phyloP scores from a whole-genome alignment of 2,329 filamentous ascomycete species.

The Clonostachys solani region DNA sequence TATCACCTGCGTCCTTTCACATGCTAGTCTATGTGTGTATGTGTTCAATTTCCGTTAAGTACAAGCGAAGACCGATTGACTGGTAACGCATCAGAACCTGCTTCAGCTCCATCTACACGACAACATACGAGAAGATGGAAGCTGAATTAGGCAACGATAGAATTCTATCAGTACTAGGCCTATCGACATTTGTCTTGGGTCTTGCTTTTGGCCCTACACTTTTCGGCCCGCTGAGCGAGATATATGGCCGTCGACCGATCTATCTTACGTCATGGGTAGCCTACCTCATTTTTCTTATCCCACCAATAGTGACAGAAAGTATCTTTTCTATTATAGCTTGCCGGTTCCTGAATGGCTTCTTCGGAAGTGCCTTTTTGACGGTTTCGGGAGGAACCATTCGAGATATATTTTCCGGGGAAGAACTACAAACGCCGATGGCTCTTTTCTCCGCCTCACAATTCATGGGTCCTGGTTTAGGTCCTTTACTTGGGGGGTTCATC shows the following conservation, averaged over 20 bases:
- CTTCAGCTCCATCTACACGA: slow-evolving; percentile 84
- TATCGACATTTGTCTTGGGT: slow-evolving; percentile 80
- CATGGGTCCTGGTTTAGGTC: slow-evolving; percentile 55
- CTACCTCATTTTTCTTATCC: slow-evolving; percentile 77
- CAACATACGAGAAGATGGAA: slow-evolving; percentile 74
- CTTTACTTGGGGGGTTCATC: slow-evolving; percentile 73
- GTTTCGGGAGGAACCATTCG: slow-evolving; percentile 84
- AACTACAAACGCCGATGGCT: slow-evolving; percentile 79
- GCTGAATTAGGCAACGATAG: slow-evolving; percentile 68
- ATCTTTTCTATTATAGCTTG: slow-evolving; percentile 75
- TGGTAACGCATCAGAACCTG: too few species aligned
- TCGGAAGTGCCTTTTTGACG: slow-evolving; percentile 63
- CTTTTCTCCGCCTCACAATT: slow-evolving; percentile 68
- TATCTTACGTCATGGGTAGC: slow-evolving; percentile 71
- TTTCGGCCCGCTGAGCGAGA: slow-evolving; percentile 63
- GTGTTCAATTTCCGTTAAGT: too few species aligned
- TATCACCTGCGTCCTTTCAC: too few species aligned
- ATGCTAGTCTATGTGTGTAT: too few species aligned
- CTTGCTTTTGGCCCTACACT: slow-evolving; percentile 60
- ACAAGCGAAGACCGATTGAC: too few species aligned
- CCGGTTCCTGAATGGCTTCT: slow-evolving; percentile 73
- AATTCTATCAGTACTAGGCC: slow-evolving; percentile 71
- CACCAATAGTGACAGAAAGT: slow-evolving; percentile 75
- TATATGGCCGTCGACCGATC: slow-evolving; percentile 78
- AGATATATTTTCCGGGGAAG: slow-evolving; percentile 66